Percentiles rank a stretch among this genome's conserved stretches.
Evolutionary conservation across 352 stramenopile species (phyloP).

Genomic region (Phytopythium sindhum): DNA sequence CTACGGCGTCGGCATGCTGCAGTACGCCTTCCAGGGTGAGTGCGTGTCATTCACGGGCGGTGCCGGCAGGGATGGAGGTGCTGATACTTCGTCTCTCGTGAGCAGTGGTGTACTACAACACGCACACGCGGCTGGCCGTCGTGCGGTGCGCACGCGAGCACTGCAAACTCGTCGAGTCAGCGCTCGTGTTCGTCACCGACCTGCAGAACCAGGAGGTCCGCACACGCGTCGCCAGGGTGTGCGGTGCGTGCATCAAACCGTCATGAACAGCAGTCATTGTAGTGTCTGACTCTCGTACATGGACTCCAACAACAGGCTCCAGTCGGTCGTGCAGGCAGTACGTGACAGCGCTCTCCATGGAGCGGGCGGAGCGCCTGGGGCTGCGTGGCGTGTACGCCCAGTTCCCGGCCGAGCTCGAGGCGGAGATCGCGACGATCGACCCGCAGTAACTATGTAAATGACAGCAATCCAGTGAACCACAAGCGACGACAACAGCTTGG

Average conservation of each 20-base stretch:
- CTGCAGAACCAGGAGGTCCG: conserved; percentile 54
- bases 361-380: conserved; percentile 42
- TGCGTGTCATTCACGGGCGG: no score
- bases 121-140: conserved; percentile 44
- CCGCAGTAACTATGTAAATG: conserved; percentile 26
- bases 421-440: conserved; percentile 53
- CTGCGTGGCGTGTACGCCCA: conserved; percentile 29
- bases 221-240: conserved; percentile 61
- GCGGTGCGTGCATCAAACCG: conserved; percentile 36
- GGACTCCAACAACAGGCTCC: conserved; percentile 28
- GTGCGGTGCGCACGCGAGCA: conserved; percentile 67
- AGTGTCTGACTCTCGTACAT: not conserved
- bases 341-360: conserved; percentile 46
- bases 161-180: conserved; percentile 72
- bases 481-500: not conserved
- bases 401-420: conserved; percentile 40
- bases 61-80: not conserved
- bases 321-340: conserved; percentile 48
- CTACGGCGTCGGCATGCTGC: conserved; percentile 54
- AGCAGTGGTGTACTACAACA: conserved; percentile 67
- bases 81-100: not conserved
- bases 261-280: not conserved
- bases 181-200: conserved; percentile 69
- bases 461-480: no score
- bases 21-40: conserved; percentile 79